A percentile compares a stretch with the other conserved stretches of the same genome.
Conservation (phyloP, 2,329 filamentous ascomycete species). For the Zymoseptoria brevis region DNA sequence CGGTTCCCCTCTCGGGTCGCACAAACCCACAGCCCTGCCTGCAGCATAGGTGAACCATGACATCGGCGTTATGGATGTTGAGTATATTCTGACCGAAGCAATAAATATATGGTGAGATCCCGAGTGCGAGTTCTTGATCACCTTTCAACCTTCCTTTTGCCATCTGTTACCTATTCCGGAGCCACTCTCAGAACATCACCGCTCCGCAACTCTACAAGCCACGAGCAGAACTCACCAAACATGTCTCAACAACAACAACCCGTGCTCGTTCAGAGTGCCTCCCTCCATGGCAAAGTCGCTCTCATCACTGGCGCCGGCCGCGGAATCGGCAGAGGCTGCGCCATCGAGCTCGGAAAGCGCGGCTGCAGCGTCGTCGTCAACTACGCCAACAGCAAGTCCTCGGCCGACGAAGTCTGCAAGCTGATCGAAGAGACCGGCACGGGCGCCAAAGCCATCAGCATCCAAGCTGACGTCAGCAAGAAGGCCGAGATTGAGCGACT, state of each 20-base stretch:
- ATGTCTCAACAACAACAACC: conserved; percentile 24
- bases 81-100: not conserved
- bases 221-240: not conserved
- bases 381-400: conserved; percentile 48
- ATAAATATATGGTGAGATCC: not conserved
- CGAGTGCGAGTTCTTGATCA: not conserved
- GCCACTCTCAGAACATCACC: not conserved
- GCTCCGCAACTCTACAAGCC: not conserved
- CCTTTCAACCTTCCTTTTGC: not conserved
- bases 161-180: not conserved
- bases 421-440: conserved; percentile 40
- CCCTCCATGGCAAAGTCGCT: conserved; percentile 46
- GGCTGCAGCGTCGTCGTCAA: conserved; percentile 60
- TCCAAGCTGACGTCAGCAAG: conserved; percentile 53
- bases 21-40: not conserved
- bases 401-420: conserved; percentile 42
- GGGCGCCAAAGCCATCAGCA: conserved; percentile 46
- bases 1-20: conserved; percentile 1
- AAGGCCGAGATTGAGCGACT: conserved; percentile 52
- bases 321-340: conserved; percentile 59
- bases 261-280: conserved; percentile 40
- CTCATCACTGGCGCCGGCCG: conserved; percentile 59
- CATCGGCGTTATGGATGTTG: not conserved
- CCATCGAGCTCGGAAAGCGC: conserved; percentile 58
- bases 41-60: not conserved